Conservation (phyloP, 352 stramenopile species). For the Albugo candida region DNA sequence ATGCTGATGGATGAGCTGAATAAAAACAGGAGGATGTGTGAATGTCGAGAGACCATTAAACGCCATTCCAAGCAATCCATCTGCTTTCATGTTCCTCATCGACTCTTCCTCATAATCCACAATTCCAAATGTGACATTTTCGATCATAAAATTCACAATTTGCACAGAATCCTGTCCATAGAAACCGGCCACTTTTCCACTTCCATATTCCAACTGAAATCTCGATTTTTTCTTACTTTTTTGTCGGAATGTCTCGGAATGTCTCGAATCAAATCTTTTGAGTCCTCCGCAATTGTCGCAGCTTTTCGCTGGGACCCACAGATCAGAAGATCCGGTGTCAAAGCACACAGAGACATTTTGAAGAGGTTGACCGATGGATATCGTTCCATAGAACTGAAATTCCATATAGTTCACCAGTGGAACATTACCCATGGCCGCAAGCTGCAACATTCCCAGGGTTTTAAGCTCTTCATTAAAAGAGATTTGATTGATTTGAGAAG, state of each 20-base stretch:
- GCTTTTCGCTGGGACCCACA: conserved; percentile 41
- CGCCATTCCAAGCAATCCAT: conserved; percentile 91
- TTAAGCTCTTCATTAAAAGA: too few species aligned
- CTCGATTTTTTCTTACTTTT: conserved; percentile 12
- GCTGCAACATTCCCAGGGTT: conserved; percentile 1
- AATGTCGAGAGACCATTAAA: conserved; percentile 86
- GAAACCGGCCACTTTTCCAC: conserved; percentile 37
- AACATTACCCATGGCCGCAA: conserved; percentile 20
- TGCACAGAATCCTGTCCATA: conserved; percentile 38
- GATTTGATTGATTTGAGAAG: too few species aligned
- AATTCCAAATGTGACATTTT: conserved; percentile 31
- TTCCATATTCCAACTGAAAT: conserved; percentile 61
- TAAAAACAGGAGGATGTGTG: conserved; percentile 52
- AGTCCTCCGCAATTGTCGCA: conserved; percentile 36
- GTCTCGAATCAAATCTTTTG: conserved; percentile 24
- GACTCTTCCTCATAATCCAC: conserved; percentile 44
- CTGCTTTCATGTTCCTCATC: conserved; percentile 70
- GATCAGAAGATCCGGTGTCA: conserved; percentile 60
- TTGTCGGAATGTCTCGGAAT: conserved; percentile 24
- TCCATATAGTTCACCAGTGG: conserved; percentile 66
- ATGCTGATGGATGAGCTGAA: conserved; percentile 38
- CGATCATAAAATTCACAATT: conserved; percentile 23
- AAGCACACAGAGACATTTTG: conserved; percentile 62
- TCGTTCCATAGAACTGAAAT: conserved; percentile 62
- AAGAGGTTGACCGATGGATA: conserved; percentile 37